A percentile compares a stretch with the other conserved stretches of the same genome.
Conservation (phyloP, 345 rosid genomes). For the Aegle marmelos region DNA sequence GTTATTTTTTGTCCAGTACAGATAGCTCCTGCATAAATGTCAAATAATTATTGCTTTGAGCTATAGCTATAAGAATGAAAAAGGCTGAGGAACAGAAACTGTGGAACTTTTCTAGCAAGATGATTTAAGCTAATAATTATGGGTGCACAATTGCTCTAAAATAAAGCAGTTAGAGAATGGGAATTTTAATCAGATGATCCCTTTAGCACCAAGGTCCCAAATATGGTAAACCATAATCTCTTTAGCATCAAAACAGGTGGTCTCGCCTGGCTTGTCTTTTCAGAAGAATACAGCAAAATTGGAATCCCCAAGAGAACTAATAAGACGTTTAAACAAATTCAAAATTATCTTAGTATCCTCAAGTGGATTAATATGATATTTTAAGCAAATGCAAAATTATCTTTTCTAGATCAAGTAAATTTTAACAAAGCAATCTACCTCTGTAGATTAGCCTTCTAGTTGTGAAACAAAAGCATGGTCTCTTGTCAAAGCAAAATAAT, state of each 20-base stretch:
- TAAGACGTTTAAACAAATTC: neutral
- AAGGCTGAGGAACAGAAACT: neutral
- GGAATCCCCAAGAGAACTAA: neutral
- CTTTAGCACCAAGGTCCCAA: neutral
- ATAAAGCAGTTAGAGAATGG: neutral
- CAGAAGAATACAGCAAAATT: neutral
- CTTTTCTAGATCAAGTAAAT: neutral
- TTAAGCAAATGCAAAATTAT: neutral
- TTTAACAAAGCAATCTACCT: neutral
- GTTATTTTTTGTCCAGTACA: conserved; percentile 29
- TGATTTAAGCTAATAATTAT: neutral
- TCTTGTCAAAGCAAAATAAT: neutral
- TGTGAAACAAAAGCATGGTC: neutral
- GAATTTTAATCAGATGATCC: neutral
- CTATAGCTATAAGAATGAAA: neutral
- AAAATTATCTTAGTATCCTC: neutral
- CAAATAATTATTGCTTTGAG: conserved; percentile 5
- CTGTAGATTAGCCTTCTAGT: neutral
- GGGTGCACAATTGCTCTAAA: neutral
- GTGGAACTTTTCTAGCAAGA: neutral
- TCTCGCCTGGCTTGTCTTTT: neutral
- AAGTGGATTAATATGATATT: neutral
- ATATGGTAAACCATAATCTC: neutral
- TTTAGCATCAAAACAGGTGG: neutral
- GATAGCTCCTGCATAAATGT: conserved; percentile 36